These are phyloP conservation scores for Aegilops umbellulata DNA, from an alignment of 176 grass and related monocot genomes.

Conservation along the genomic window DNA sequence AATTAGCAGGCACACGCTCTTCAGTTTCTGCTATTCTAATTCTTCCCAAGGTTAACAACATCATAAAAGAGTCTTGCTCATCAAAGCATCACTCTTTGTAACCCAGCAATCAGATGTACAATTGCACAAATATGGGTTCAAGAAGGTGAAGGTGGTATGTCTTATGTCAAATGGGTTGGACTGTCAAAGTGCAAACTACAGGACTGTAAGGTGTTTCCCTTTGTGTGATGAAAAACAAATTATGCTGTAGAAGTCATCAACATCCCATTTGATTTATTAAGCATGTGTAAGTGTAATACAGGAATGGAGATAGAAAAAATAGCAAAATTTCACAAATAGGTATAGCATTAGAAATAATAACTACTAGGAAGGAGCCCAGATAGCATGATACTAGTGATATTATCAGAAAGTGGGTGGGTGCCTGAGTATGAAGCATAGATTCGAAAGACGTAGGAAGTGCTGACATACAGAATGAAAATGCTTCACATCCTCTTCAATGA, in stretches of 20 bases:
- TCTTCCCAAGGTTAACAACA: not conserved
- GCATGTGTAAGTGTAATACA: not conserved
- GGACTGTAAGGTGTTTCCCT: not conserved
- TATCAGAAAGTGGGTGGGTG: not conserved
- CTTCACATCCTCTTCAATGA: conserved; percentile 98
- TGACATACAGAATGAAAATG: conserved; percentile 91
- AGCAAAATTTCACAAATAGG: not conserved
- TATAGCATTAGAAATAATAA: conserved; percentile 1
- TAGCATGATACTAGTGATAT: not conserved
- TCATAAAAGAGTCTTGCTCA: not conserved
- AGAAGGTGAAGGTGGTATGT: not conserved
- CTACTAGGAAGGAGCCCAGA: not conserved
- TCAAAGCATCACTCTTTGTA: not conserved
- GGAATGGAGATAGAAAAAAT: not conserved
- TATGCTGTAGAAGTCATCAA: not conserved
- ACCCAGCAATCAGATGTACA: not conserved
- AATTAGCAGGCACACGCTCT: not conserved
- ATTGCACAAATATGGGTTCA: not conserved
- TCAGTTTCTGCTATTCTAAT: not conserved
- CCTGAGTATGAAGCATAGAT: not conserved
- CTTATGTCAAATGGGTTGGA: not conserved
- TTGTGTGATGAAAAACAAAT: not conserved
- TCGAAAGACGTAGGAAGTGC: not conserved
- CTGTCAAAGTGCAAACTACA: not conserved
- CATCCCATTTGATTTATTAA: not conserved